These are phyloP conservation scores for Blepharisma undulans DNA, from an alignment of 169 alveolate species.

Conservation along the genomic window DNA sequence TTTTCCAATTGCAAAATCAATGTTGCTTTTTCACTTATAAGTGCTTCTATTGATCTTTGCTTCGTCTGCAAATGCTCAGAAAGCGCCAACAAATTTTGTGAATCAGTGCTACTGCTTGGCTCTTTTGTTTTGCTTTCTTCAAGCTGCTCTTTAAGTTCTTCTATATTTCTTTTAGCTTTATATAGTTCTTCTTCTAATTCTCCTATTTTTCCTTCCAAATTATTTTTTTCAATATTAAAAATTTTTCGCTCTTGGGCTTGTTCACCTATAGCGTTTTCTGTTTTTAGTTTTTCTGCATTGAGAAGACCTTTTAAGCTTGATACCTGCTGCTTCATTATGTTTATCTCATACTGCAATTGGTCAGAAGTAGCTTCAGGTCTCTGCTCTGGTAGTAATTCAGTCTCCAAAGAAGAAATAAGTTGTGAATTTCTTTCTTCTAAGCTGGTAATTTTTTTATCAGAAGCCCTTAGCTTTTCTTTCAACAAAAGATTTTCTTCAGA, in stretches of 20 bases:
- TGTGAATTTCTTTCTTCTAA: neutral
- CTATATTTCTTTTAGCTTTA: neutral
- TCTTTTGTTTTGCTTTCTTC: neutral
- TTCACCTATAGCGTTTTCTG: conserved; percentile 27
- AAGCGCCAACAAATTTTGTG: neutral
- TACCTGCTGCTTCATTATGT: neutral
- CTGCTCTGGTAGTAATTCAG: neutral
- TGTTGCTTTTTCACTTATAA: neutral
- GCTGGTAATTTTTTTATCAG: conserved; percentile 5
- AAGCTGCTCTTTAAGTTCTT: neutral
- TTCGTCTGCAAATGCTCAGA: conserved; percentile 25
- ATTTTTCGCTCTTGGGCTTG: neutral
- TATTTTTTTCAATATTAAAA: neutral
- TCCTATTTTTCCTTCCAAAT: neutral
- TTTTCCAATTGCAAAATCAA: neutral
- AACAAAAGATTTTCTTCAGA: neutral
- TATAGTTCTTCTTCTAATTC: neutral
- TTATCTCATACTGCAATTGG: neutral
- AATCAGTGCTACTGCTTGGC: neutral
- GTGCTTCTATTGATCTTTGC: conserved; percentile 8
- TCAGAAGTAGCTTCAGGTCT: neutral
- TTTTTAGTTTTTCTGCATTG: conserved; percentile 31
- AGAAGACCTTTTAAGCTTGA: neutral
- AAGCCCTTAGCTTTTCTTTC: conserved; percentile 23
- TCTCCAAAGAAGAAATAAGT: neutral